These are phyloP conservation scores for Ogataea glucozyma DNA, from an alignment of 805 yeast genomes.

Conservation along the genomic window DNA sequence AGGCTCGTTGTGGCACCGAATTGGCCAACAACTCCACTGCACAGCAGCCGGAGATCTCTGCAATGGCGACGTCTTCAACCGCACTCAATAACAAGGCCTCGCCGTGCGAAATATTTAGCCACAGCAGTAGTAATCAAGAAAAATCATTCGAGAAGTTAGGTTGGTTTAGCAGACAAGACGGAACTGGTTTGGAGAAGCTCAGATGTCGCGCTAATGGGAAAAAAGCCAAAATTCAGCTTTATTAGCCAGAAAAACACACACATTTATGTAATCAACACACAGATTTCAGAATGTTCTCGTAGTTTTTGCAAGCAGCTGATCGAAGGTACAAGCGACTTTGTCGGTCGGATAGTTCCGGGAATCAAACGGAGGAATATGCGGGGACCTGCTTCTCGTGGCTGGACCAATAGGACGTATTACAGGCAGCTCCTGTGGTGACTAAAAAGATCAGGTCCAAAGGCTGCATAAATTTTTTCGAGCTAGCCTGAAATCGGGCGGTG, in stretches of 20 bases:
- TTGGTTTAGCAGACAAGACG: constrained; percentile 10
- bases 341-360: background rate
- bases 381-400: too few relatives aligned
- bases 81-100: too few relatives aligned
- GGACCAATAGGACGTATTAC: too few relatives aligned
- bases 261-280: constrained; percentile 7
- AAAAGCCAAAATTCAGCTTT: constrained; percentile 14
- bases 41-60: too few relatives aligned
- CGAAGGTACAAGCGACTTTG: too few relatives aligned
- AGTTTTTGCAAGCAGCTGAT: too few relatives aligned
- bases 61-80: too few relatives aligned
- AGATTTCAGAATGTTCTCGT: too few relatives aligned
- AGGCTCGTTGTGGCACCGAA: background rate
- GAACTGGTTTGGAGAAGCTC: constrained; percentile 14
- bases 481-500: background rate
- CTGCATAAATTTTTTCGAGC: background rate
- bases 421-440: background rate
- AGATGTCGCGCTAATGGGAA: constrained; percentile 16
- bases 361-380: background rate
- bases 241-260: constrained; percentile 5
- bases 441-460: background rate
- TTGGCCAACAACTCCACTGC: too few relatives aligned
- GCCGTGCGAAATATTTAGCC: too few relatives aligned
- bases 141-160: constrained; percentile 1
- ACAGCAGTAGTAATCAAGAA: too few relatives aligned